A percentile compares a stretch with the other conserved stretches of the same genome.
Evolutionary conservation across 768 basidiomycete species (phyloP).

Genomic region (Termitomyces titanicus): DNA sequence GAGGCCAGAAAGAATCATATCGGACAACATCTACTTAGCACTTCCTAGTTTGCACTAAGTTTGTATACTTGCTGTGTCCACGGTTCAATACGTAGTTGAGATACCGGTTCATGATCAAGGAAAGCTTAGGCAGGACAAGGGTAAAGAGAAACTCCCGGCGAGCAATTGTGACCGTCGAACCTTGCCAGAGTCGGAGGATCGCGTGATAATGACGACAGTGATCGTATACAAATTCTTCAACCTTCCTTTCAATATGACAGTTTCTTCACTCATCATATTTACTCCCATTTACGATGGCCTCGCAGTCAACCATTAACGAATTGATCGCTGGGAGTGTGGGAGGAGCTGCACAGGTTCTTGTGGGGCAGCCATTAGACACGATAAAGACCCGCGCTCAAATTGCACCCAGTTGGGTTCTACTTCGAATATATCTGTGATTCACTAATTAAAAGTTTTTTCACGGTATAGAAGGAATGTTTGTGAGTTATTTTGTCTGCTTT

Average conservation of each 20-base stretch:
- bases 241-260: background rate
- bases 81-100: too few relatives aligned
- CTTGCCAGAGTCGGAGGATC: too few relatives aligned
- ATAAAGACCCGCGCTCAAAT: slow-evolving; percentile 87
- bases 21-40: too few relatives aligned
- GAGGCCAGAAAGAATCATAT: too few relatives aligned
- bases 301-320: slow-evolving; percentile 68
- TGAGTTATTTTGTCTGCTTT: slow-evolving; percentile 35
- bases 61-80: too few relatives aligned
- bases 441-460: background rate
- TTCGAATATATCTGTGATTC: background rate
- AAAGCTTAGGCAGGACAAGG: too few relatives aligned
- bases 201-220: slow-evolving; percentile 12
- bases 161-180: too few relatives aligned
- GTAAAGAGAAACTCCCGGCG: too few relatives aligned
- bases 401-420: slow-evolving; percentile 61
- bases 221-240: background rate
- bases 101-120: too few relatives aligned
- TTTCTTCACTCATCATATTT: background rate
- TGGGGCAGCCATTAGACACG: slow-evolving; percentile 91
- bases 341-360: slow-evolving; percentile 92
- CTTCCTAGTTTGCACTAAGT: too few relatives aligned
- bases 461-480: slow-evolving; percentile 80
- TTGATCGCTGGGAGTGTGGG: slow-evolving; percentile 86
- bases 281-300: slow-evolving; percentile 6